These are phyloP conservation scores for Pharnaceum exiguum DNA, from an alignment of 148 eudicot species.

Conservation along the genomic window DNA sequence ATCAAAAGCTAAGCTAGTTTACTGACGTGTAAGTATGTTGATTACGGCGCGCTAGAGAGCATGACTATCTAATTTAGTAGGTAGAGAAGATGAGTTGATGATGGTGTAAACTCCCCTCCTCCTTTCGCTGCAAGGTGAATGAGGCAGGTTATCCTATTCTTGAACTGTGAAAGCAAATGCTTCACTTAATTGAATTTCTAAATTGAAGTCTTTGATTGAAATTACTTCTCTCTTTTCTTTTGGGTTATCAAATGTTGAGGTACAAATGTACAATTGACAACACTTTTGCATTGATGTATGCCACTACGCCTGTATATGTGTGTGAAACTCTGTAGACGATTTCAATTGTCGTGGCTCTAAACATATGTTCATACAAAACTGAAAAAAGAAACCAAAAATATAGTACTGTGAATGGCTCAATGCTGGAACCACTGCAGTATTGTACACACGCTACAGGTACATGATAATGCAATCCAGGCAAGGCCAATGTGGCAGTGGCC, in stretches of 20 bases:
- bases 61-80: not conserved
- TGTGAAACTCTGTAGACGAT: no score
- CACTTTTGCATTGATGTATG: no score
- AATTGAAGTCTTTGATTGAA: not conserved
- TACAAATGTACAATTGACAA: no score
- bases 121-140: not conserved
- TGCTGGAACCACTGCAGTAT: no score
- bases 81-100: not conserved
- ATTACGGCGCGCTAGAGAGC: not conserved
- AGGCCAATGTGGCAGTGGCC: no score
- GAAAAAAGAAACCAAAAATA: no score
- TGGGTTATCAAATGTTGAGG: not conserved
- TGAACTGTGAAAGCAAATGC: not conserved
- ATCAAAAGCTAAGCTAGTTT: not conserved
- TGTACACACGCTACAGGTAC: no score
- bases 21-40: not conserved
- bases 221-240: not conserved
- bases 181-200: constrained; percentile 16
- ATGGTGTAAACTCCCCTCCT: not conserved
- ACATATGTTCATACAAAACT: no score
- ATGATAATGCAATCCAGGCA: no score
- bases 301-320: no score
- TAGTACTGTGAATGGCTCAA: no score
- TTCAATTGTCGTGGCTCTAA: no score
- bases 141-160: constrained; percentile 1